Base-by-base conservation (phyloP, 2,329 filamentous ascomycete genomes). In the Aspergillus pseudonomiae region DNA sequence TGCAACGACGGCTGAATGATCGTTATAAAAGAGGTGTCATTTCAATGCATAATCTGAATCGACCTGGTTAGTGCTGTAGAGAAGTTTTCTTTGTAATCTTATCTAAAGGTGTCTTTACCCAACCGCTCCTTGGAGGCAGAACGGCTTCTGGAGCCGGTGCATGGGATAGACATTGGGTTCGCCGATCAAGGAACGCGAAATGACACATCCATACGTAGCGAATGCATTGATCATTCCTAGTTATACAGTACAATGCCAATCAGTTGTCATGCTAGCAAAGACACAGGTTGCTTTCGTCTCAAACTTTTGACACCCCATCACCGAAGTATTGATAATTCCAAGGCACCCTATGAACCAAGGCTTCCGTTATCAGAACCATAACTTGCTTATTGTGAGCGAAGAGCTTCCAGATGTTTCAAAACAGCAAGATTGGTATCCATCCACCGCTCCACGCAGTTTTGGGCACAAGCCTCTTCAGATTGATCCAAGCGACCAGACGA, bases 381-480 rank as follows among this genome's bases (percentile, higher is more conserved):
- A 45, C 14, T n/a, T 11, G n/a, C 30, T 62, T 70, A 79, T 67
- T 79, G 74, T 41, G 77, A 76, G 65, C 85, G 80, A 79, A 91
- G 80, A 65, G 79, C 86, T 77, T 95, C 89, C 73, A 98, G 81
- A 77, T 97, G 91, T 83, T 89, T 90, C 79, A 97, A 83, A n/a
- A 96, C 91, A 59, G 92, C 83, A 68, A 91, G 81, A 80, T 94
- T 95, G 67, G 93, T 87, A 79, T 99, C 95, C 81, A 98, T 85
- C 81, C 96, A 98, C 62, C 95, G 86, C 73, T 97, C 92, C 62
- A 98, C 93, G 75, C 95, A 99, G 83, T 97, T 97, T 77, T 89
- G 84, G 77, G 97, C 86, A 79, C 95, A 99, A 10, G 84, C 81
- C 82, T 95, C 90, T 82, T 99, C 95, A 65, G 80, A 83, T 73